Evolutionary conservation across 805 yeast genomes (phyloP), one percentile per base, ranked within the genome.

Genomic region (Hanseniaspora singularis): DNA sequence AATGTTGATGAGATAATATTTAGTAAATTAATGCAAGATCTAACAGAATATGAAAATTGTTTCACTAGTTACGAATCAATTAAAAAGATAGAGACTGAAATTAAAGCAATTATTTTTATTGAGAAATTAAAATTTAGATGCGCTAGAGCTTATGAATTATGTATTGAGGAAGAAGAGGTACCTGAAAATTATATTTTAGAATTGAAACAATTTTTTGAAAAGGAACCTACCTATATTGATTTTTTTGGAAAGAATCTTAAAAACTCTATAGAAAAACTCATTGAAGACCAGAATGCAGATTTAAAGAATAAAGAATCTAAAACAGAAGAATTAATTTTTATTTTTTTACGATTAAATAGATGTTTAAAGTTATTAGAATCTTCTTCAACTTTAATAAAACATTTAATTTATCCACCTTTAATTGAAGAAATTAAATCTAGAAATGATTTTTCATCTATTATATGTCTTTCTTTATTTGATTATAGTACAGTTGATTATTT

Each of bases 381-480:
- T 24, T 4, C 10, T 4, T 14, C 27, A 6, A 36, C 20, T 36
- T 22, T n/a, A 8, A 36, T 23, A 4, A 36, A 22, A 15, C 39
- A 36, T 24, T 22, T 36, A 8, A 33, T 33, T 4, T 36, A 19
- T 36, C 30, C 39, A n/a, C 4, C 15, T 11, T 2, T 36, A 3
- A 16, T 36, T 23, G 39, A 36, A 14, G 22, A 36, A 22, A n/a
- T 36, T 20, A 36, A 23, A n/a, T 2, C 5, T 23, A 8, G 30
- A 24, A 7, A 12, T 6, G 39, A 36, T 24, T 12, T 19, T 23
- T 15, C 39, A 15, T 23, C 12, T 23, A 19, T 36, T 11, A 8
- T 36, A n/a, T 36, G 39, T 36, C n/a, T 36, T 10, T 22, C 39
- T 4, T 9, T 36, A 6, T 36, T 36, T 36, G 39, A 36, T 11